Evolutionary conservation across 306 rosid genomes (phyloP), one percentile per base, ranked within the genome.

Genomic region (Fragaria ananassa): DNA sequence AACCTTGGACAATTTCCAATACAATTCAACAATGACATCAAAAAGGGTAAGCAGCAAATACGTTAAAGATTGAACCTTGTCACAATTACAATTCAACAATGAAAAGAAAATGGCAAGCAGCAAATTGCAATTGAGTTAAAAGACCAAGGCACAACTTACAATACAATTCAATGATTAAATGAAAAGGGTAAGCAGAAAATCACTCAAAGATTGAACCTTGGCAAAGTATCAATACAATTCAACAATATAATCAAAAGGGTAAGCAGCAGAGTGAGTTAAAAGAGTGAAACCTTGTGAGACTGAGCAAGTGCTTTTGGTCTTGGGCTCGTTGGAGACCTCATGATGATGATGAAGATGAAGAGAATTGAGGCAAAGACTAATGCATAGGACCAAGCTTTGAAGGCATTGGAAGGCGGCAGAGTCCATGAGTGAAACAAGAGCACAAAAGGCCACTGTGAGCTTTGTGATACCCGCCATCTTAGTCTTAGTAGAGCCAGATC

Each of bases 381-480:
- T n/a, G 41, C 39, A 51, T 5, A 54, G 44, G 70, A n/a, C 1
- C 2, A 64, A 44, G 58, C 63, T 74, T 73, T 45, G 75, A 74
- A 51, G 79, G 42, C 25, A 21, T 42, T 66, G 39, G 44, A 25
- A 73, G 27, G 67, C 78, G 84, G 74, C 70, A 23, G 41, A 76
- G 23, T 35, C 74, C 64, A 47, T 71, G 78, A 76, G 39, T 70
- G 71, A 53, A 81, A 71, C 70, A 64, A 66, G 35, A 49, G 45
- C 79, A 65, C 23, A 53, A 76, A 68, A 68, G 42, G 67, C 67
- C 84, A 63, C 10, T 18, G 50, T 37, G 35, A 27, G 49, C 78
- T n/a, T 76, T 63, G 81, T 50, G 56, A 17, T 76, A 57, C 72
- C 75, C 84, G 78, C 81, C 81, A 74, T 69, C 4, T 13, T 4